Conservation (phyloP, 2,329 filamentous ascomycete genomes). For the Pseudogymnoascus pannorum region DNA sequence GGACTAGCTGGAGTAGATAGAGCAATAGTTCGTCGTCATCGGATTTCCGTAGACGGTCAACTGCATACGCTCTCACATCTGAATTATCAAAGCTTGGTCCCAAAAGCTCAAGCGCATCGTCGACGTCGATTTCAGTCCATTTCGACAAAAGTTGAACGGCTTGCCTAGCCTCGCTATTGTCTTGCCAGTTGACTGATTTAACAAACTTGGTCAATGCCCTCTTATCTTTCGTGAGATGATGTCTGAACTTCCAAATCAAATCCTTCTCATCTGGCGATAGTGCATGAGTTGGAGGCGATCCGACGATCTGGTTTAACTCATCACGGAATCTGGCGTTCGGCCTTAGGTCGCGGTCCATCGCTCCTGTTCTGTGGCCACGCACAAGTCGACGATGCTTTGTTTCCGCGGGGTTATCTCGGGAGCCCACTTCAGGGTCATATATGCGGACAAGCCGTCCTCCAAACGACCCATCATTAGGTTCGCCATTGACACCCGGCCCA, state of each 20-base stretch:
- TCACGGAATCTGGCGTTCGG: slow-evolving; percentile 94
- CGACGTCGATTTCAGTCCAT: slow-evolving; percentile 95
- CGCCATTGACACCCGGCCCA: slow-evolving; percentile 77
- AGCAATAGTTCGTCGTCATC: slow-evolving; percentile 87
- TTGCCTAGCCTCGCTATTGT: slow-evolving; percentile 76
- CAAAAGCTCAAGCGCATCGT: slow-evolving; percentile 89
- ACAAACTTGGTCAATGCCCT: slow-evolving; percentile 91
- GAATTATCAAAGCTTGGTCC: slow-evolving; percentile 87
- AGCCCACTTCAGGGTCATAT: slow-evolving; percentile 88
- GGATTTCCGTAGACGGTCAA: slow-evolving; percentile 82
- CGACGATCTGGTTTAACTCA: slow-evolving; percentile 83
- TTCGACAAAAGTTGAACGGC: slow-evolving; percentile 83
- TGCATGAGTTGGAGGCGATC: slow-evolving; percentile 85
- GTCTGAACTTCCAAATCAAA: slow-evolving; percentile 93
- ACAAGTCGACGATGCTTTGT: slow-evolving; percentile 90
- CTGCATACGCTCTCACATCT: slow-evolving; percentile 84
- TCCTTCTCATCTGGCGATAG: slow-evolving; percentile 90
- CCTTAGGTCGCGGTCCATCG: slow-evolving; percentile 88
- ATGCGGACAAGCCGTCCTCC: slow-evolving; percentile 67
- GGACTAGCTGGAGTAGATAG: slow-evolving; percentile 89
- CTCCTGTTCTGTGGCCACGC: slow-evolving; percentile 82
- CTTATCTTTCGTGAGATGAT: slow-evolving; percentile 90
- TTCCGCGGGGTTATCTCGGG: slow-evolving; percentile 87
- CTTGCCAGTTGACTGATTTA: slow-evolving; percentile 93
- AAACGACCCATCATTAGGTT: slow-evolving; percentile 40